Conservation (phyloP, 345 rosid species). For the Salix dunnii region DNA sequence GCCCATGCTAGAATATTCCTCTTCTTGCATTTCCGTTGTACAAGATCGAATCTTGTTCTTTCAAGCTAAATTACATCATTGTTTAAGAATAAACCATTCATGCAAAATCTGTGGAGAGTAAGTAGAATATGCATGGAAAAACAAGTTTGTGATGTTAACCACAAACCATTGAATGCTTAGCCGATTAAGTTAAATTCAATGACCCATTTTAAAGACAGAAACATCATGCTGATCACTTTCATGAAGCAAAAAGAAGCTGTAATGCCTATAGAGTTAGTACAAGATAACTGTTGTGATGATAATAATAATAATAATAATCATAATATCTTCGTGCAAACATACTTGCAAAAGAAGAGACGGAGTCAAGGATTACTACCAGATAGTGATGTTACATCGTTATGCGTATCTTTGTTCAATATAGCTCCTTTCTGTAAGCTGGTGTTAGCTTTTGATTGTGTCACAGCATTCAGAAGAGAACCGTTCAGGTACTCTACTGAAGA, state of each 20-base stretch:
- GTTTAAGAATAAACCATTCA: neutral
- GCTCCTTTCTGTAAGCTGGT: conserved; percentile 26
- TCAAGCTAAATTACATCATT: neutral
- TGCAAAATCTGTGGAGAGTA: neutral
- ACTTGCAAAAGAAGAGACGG: neutral
- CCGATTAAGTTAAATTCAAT: neutral
- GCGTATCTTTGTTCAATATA: conserved; percentile 7
- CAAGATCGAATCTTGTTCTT: neutral
- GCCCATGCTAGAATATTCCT: neutral
- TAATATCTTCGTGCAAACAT: neutral
- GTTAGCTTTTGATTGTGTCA: conserved; percentile 21
- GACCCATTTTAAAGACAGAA: neutral
- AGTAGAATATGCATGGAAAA: neutral
- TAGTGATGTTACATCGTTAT: conserved; percentile 13
- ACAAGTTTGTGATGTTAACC: neutral
- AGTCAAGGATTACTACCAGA: conserved; percentile 8
- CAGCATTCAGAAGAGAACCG: conserved; percentile 25
- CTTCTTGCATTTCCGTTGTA: neutral
- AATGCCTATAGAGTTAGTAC: neutral
- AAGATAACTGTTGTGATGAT: neutral
- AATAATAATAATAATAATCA: neutral
- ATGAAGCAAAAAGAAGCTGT: neutral
- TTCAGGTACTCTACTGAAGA: conserved; percentile 22
- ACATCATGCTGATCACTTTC: neutral
- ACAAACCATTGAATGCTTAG: neutral